Conservation (phyloP, 805 yeast genomes). For the Metschnikowia baotianmanensis region DNA sequence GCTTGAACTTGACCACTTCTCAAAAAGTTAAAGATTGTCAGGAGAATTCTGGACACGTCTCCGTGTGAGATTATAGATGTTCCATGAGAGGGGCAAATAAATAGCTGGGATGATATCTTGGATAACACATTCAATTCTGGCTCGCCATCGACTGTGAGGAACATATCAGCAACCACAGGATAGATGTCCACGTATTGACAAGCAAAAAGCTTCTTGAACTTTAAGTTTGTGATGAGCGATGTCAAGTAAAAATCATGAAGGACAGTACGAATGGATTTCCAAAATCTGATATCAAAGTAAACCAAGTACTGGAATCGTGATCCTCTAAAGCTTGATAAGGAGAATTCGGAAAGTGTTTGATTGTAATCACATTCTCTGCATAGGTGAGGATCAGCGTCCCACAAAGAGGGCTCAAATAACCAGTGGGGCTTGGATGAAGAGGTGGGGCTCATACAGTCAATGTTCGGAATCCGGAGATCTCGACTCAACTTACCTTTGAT, state of each 20-base stretch:
- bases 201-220: slow-evolving; percentile 58
- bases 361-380: slow-evolving; percentile 50
- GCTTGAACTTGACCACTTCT: slow-evolving; percentile 48
- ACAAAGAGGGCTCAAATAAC: slow-evolving; percentile 38
- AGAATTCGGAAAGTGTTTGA: slow-evolving; percentile 27
- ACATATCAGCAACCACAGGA: slow-evolving; percentile 69
- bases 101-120: slow-evolving; percentile 77
- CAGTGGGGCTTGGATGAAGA: slow-evolving; percentile 30
- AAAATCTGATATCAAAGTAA: slow-evolving; percentile 68
- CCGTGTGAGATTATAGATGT: slow-evolving; percentile 60
- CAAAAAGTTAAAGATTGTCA: slow-evolving; percentile 61
- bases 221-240: slow-evolving; percentile 58
- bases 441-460: slow-evolving; percentile 14
- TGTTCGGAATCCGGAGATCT: slow-evolving; percentile 37
- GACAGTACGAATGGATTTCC: slow-evolving; percentile 57
- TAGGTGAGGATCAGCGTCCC: slow-evolving; percentile 46
- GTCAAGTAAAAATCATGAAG: slow-evolving; percentile 66
- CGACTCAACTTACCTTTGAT: slow-evolving; percentile 34
- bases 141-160: slow-evolving; percentile 74
- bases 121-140: slow-evolving; percentile 79
- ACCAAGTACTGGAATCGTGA: slow-evolving; percentile 59
- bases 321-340: slow-evolving; percentile 33
- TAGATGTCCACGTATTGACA: slow-evolving; percentile 82
- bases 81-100: slow-evolving; percentile 85
- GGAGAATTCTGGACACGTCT: slow-evolving; percentile 59